Evolutionary conservation across 1,139 yeast genomes (phyloP), one percentile per base, ranked within the genome.

Genomic region (Lodderomyces beijingensis): DNA sequence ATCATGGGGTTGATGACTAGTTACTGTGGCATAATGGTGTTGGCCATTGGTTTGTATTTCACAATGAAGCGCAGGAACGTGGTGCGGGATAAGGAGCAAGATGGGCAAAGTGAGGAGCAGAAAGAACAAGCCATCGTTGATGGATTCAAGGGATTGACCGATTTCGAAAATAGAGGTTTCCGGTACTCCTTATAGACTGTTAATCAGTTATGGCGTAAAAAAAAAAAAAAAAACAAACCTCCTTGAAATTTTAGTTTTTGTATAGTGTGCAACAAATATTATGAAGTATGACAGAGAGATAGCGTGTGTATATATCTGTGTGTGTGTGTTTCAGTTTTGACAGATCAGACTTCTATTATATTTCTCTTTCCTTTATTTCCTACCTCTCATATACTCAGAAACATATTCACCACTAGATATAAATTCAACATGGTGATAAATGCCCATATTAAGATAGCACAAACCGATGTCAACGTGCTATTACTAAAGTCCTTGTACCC

Each of bases 401-500:
- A 48, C 55, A 72, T 57, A 47, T 74, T 71, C 9, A 64, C 62
- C 28, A 75, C 59, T 46, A 75, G 62, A 57, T 70, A 74, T 31
- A 70, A 53, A 42, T 75, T 75, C 45, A 75, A 61, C 26, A 67
- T 49, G 3, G 77, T 63, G 29, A 75, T 70, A 36, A 74, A 63
- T 1, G 65, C 65, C 81, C 81, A 75, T 4, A 71, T 59, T 28
- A 67, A 35, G 5, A 74, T 50, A 5, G 80, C 78, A 7, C 57
- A 36, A 19, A 62, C 48, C 1, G 77, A 48, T 16, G 74, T 65
- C 7, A 59, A 25, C 3, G 67, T 65, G 2, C 78, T 69, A 46
- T 75, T 75, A 46, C 79, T 74, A 63, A 73, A 70, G 47, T 74
- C 79, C 37, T 63, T 69, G 44, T 59, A 73, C 17, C 65, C 68